These are phyloP conservation scores for Macadamia integrifolia DNA, from an alignment of 164 flowering plant genomes.

Conservation along the genomic window DNA sequence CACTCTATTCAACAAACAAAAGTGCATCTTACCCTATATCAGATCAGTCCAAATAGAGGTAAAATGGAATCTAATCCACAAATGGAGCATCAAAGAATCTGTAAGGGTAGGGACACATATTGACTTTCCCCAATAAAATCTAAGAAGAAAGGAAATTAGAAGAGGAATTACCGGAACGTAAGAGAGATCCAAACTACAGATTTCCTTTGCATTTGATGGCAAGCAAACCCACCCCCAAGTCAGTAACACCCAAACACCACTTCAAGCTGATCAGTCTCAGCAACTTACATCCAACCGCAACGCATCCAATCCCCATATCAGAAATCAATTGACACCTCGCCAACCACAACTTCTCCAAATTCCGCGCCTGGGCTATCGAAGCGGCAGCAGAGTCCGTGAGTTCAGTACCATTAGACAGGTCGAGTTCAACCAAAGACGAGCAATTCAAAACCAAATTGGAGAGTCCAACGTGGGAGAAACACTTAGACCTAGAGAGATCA, in stretches of 20 bases:
- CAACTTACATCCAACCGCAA: constrained; percentile 80
- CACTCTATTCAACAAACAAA: no score
- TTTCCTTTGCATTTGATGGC: constrained; percentile 70
- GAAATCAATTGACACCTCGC: constrained; percentile 70
- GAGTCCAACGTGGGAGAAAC: constrained; percentile 52
- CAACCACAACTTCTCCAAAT: constrained; percentile 67
- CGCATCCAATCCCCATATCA: constrained; percentile 84
- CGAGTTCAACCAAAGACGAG: constrained; percentile 50
- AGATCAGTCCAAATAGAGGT: no score
- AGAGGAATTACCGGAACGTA: constrained; percentile 56
- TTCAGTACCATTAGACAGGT: constrained; percentile 63
- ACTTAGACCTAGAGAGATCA: constrained; percentile 57
- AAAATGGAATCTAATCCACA: not conserved
- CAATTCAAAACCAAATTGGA: constrained; percentile 41
- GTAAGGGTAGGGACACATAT: no score
- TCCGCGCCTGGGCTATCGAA: constrained; percentile 58
- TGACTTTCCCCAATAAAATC: no score
- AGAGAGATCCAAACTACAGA: constrained; percentile 73
- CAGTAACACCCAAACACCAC: constrained; percentile 83
- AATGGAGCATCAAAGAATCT: not conserved
- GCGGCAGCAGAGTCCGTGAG: constrained; percentile 56
- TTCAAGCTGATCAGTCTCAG: constrained; percentile 57
- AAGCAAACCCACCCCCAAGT: constrained; percentile 73
- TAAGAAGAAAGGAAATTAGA: not conserved
- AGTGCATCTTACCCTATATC: no score